A percentile compares a stretch with the other conserved stretches of the same genome.
phyloP scores from a whole-genome alignment of 2,329 filamentous ascomycete species.

The Arachnopeziza araneosa region DNA sequence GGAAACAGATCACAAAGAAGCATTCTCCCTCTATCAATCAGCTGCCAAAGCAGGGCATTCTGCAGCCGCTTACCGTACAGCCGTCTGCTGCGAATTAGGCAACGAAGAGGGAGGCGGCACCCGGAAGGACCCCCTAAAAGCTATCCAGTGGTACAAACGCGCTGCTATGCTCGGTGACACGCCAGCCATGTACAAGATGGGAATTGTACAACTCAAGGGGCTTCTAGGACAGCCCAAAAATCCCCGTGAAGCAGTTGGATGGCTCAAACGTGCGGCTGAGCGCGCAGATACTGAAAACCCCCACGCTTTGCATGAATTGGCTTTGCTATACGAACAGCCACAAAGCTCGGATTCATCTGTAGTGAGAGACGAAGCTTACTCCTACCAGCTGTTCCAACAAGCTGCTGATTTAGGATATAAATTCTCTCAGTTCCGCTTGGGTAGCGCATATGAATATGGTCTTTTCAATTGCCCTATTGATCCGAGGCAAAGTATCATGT shows the following conservation, averaged over 20 bases:
- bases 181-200: constrained; percentile 97
- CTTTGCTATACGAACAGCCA: constrained; percentile 53
- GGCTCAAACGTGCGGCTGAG: constrained; percentile 91
- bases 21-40: constrained; percentile 88
- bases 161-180: constrained; percentile 86
- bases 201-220: constrained; percentile 91
- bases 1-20: constrained; percentile 82
- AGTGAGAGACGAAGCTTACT: constrained; percentile 75
- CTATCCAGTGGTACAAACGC: constrained; percentile 96
- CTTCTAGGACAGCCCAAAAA: constrained; percentile 82
- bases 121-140: constrained; percentile 82
- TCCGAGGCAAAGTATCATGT: constrained; percentile 77
- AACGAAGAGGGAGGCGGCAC: constrained; percentile 92
- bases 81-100: constrained; percentile 95
- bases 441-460: constrained; percentile 85
- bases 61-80: constrained; percentile 85
- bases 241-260: constrained; percentile 77
- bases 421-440: constrained; percentile 86
- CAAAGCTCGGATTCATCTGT: constrained; percentile 58
- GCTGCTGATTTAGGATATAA: constrained; percentile 90
- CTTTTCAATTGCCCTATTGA: constrained; percentile 78
- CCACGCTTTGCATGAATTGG: constrained; percentile 88
- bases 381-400: constrained; percentile 74
- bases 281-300: constrained; percentile 84
- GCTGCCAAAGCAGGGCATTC: constrained; percentile 86